Base-by-base conservation (phyloP, 306 rosid species). In the Pterocarpus macrocarpus region DNA sequence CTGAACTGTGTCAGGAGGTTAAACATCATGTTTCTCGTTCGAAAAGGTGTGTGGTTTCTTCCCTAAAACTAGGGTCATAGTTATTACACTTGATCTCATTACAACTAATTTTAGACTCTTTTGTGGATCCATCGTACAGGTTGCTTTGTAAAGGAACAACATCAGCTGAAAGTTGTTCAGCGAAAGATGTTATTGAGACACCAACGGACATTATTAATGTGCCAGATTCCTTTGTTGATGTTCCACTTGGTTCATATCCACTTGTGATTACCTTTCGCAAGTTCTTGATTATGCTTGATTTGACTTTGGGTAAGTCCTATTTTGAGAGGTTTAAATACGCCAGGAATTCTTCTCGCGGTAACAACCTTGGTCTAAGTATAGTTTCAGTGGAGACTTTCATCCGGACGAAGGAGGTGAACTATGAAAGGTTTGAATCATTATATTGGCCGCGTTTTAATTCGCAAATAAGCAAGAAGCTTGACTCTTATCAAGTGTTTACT, bases 281-380 rank as follows among this genome's bases (percentile, higher is more conserved):
- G 79, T 87, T 93, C 79, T 62, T 93, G 83, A 69, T 85, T 86
- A 91, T 93, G 97, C 92, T 93, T 55, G 94, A 93, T 80, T 77
- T 83, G 39, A 84, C 93, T 15, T 36, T 90, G 76, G 67, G 86
- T n/a, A 80, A 87, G 55, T 90, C 97, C 7, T 92, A 84, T 75
- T 81, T 92, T 41, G 84, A 84, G 65, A 87, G 89, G 47, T 90
- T 90, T 64, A 65, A 14, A 4, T 13, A 13, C 7, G 16, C 56
- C 2, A 43, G 4, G 47, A 43, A 43, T 43, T n/a, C 53, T 10
- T 11, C 76, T 69, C 14, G 3, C 41, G 64, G 55, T 57, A 73
- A 66, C 33, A 64, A 10, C 50, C 17, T 32, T 39, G 76, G 55
- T 50, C 67, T 73, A 65, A 71, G 82, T 28, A 85, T 85, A 2